phyloP scores from a whole-genome alignment of 352 stramenopile genomes.

The Pythium insidiosum region DNA sequence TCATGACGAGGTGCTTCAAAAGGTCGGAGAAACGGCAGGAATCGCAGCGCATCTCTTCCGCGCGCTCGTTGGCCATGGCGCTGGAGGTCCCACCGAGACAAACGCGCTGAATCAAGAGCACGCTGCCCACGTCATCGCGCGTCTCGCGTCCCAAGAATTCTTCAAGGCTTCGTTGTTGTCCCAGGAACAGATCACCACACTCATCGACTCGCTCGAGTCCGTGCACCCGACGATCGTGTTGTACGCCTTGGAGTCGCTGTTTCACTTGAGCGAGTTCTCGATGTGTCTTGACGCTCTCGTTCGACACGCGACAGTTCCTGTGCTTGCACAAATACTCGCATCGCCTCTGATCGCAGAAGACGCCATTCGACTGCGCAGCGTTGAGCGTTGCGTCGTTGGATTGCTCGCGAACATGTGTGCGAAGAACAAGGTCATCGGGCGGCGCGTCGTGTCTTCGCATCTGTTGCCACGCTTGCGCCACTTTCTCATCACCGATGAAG shows the following conservation, averaged over 20 bases:
- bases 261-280: slow-evolving; percentile 46
- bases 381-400: slow-evolving; percentile 14
- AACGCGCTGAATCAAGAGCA: slow-evolving; percentile 32
- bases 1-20: slow-evolving; percentile 63
- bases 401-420: slow-evolving; percentile 28
- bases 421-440: slow-evolving; percentile 18
- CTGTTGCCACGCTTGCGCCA: slow-evolving; percentile 41
- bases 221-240: slow-evolving; percentile 61
- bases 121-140: slow-evolving; percentile 48
- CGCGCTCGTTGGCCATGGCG: slow-evolving; percentile 12
- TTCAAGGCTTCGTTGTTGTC: slow-evolving; percentile 41
- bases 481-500: slow-evolving; percentile 18
- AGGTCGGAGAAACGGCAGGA: slow-evolving; percentile 36
- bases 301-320: slow-evolving; percentile 61
- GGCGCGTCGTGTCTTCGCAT: slow-evolving; percentile 45
- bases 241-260: slow-evolving; percentile 44
- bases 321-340: slow-evolving; percentile 64
- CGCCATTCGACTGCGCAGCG: slow-evolving; percentile 8
- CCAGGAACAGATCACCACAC: slow-evolving; percentile 37
- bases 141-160: slow-evolving; percentile 40
- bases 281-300: slow-evolving; percentile 62
- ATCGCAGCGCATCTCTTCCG: slow-evolving; percentile 39
- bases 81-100: not conserved
- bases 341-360: slow-evolving; percentile 17
- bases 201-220: slow-evolving; percentile 71